These are phyloP conservation scores for Xylariaceae sp. DNA, from an alignment of 2,329 filamentous ascomycete species.

Conservation along the genomic window DNA sequence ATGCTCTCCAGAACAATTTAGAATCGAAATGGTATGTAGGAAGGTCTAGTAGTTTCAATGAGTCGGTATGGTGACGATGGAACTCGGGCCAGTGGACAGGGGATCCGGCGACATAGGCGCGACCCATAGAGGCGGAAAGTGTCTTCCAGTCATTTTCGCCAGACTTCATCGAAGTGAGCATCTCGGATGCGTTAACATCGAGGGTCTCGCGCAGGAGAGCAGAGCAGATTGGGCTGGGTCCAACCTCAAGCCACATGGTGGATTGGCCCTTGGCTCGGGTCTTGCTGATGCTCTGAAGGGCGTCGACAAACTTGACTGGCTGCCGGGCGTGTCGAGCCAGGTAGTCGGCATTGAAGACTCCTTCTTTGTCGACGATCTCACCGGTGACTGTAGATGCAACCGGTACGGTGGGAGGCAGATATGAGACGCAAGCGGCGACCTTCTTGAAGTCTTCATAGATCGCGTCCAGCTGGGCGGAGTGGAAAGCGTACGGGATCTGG, in stretches of 20 bases:
- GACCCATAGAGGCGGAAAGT: constrained; percentile 5
- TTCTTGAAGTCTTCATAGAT: constrained; percentile 54
- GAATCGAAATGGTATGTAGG: constrained; percentile 13
- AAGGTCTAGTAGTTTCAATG: constrained; percentile 8
- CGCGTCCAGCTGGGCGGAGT: constrained; percentile 47
- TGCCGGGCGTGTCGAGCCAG: constrained; percentile 12
- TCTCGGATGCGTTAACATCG: background rate
- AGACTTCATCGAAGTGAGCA: constrained; percentile 5
- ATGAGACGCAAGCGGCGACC: constrained; percentile 35
- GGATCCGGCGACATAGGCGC: constrained; percentile 6
- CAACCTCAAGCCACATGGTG: constrained; percentile 10
- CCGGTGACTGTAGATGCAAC: constrained; percentile 20
- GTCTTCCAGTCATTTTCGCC: constrained; percentile 3
- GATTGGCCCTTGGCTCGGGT: background rate
- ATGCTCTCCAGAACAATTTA: constrained; percentile 8
- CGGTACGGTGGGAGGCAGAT: constrained; percentile 46
- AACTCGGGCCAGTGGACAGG: constrained; percentile 9
- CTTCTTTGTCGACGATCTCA: constrained; percentile 12
- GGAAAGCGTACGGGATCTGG: constrained; percentile 47
- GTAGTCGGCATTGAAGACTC: constrained; percentile 13
- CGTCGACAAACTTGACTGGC: constrained; percentile 11
- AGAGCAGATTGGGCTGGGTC: constrained; percentile 5
- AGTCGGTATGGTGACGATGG: constrained; percentile 3
- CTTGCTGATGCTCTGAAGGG: constrained; percentile 5
- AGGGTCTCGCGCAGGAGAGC: constrained; percentile 5